Percentiles rank a stretch among this genome's conserved stretches.
Evolutionary conservation across 257 asterid genomes (phyloP).

Genomic region (Cynanchum wilfordii): DNA sequence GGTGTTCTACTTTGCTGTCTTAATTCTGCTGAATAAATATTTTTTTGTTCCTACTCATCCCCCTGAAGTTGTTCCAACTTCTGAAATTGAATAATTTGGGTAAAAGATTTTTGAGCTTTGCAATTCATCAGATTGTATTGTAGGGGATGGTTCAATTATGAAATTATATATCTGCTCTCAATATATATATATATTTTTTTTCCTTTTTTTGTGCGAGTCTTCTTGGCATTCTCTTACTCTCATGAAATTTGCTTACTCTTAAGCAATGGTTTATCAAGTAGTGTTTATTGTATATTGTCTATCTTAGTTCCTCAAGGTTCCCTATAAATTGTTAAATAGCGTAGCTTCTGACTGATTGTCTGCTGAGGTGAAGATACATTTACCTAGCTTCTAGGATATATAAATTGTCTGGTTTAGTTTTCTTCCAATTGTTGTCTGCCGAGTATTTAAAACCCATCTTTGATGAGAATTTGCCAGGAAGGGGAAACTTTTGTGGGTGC

Average conservation of each 20-base stretch:
- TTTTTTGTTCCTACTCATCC: not conserved
- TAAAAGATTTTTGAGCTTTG: not conserved
- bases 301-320: not conserved
- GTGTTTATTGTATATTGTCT: not conserved
- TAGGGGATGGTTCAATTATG: not conserved
- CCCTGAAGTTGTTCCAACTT: not conserved
- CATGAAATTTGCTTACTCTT: not conserved
- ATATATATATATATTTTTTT: no score
- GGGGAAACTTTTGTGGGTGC: not conserved
- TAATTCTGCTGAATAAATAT: not conserved
- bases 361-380: not conserved
- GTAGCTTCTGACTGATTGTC: conserved; percentile 1
- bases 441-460: not conserved
- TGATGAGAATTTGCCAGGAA: not conserved
- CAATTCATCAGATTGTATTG: not conserved
- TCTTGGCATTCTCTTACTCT: not conserved
- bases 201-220: not conserved
- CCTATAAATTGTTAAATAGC: not conserved
- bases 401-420: not conserved
- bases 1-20: not conserved
- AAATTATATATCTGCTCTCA: not conserved
- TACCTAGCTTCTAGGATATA: not conserved
- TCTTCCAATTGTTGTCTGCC: not conserved
- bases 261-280: not conserved
- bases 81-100: not conserved